These are phyloP conservation scores for Collybia sordida DNA, from an alignment of 768 basidiomycete genomes.

Conservation along the genomic window DNA sequence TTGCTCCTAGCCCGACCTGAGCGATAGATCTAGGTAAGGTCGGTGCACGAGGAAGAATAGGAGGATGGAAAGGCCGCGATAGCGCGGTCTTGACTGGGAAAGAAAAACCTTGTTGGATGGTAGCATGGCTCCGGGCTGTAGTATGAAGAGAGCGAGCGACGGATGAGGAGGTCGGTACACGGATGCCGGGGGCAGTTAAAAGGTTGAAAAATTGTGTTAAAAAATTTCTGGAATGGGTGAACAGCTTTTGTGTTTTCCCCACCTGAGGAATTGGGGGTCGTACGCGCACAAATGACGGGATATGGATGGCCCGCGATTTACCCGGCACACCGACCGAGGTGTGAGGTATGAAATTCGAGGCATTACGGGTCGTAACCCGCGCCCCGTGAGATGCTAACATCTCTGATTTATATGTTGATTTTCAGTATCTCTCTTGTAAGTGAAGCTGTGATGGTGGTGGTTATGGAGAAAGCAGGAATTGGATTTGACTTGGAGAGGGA, in stretches of 20 bases:
- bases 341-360: conserved; percentile 30
- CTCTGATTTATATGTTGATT: background rate
- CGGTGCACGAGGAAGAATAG: conserved; percentile 60
- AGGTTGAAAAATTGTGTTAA: conserved; percentile 55
- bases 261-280: conserved; percentile 26
- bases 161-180: conserved; percentile 25
- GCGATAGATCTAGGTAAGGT: conserved; percentile 47
- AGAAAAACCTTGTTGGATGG: conserved; percentile 58
- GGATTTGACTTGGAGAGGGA: background rate
- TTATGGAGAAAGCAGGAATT: background rate
- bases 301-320: conserved; percentile 44
- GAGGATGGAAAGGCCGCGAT: conserved; percentile 40
- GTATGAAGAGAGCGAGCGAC: conserved; percentile 23
- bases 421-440: background rate
- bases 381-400: conserved; percentile 44
- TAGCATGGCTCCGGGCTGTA: conserved; percentile 32
- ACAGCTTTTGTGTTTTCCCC: conserved; percentile 41
- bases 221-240: conserved; percentile 54
- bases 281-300: conserved; percentile 37
- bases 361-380: conserved; percentile 40
- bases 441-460: background rate
- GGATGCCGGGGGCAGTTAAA: conserved; percentile 55
- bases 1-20: conserved; percentile 75
- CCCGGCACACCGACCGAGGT: conserved; percentile 18
- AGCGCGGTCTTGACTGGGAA: conserved; percentile 54